Percentiles rank a stretch among this genome's conserved stretches.
These are phyloP conservation scores for Pythium grandisporangium DNA, from an alignment of 352 stramenopile species.

Conservation along the genomic window DNA sequence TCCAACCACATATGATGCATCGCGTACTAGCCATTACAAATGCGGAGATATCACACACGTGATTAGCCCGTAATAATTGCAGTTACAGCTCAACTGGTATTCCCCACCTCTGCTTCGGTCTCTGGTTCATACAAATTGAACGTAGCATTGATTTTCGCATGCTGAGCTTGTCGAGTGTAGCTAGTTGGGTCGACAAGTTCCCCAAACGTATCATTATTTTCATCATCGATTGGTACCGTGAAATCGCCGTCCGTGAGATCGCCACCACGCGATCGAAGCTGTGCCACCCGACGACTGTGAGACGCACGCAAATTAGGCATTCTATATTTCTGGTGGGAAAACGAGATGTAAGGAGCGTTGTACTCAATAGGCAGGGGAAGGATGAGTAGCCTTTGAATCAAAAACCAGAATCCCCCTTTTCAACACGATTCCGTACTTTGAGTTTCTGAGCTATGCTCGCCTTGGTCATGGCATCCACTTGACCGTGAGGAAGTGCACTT, in stretches of 20 bases:
- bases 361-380: background rate
- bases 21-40: constrained; percentile 19
- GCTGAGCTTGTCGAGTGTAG: constrained; percentile 12
- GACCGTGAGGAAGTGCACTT: constrained; percentile 1
- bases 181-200: constrained; percentile 2
- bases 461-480: constrained; percentile 7
- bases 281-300: constrained; percentile 59
- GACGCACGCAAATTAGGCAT: constrained; percentile 50
- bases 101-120: constrained; percentile 45
- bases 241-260: constrained; percentile 20
- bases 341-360: background rate
- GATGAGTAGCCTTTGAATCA: too few species aligned
- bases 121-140: constrained; percentile 54
- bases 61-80: too few species aligned
- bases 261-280: constrained; percentile 27
- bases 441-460: constrained; percentile 14
- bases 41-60: background rate
- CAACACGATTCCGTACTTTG: constrained; percentile 18
- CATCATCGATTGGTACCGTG: background rate
- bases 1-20: constrained; percentile 69
- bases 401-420: too few species aligned
- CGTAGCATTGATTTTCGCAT: constrained; percentile 28
- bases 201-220: background rate
- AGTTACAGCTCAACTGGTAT: background rate
- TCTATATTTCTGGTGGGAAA: constrained; percentile 30